phyloP scores from a whole-genome alignment of 139 green algal genomes.

The Spirogloea muscicola region DNA sequence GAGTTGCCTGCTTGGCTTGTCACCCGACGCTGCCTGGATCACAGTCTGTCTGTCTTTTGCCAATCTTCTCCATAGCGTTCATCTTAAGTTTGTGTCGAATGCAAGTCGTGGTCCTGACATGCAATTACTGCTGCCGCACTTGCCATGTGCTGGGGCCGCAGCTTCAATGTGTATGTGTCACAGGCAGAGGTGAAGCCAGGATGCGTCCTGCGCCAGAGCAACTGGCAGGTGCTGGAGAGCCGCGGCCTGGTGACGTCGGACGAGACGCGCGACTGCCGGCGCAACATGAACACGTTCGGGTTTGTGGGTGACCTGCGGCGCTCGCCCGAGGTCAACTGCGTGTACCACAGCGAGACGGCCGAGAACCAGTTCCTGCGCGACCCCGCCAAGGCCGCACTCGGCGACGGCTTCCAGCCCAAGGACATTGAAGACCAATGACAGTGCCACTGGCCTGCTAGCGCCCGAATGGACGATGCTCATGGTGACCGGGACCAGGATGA shows the following conservation, averaged over 20 bases:
- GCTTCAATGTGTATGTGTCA: constrained; percentile 92
- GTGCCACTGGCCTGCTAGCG: too few species aligned
- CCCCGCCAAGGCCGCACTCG: constrained; percentile 58
- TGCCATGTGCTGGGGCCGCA: too few species aligned
- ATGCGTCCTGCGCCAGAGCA: constrained; percentile 88
- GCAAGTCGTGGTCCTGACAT: too few species aligned
- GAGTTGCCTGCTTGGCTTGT: too few species aligned
- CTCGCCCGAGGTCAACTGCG: constrained; percentile 66
- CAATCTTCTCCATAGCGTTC: too few species aligned
- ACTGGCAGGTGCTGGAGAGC: constrained; percentile 87
- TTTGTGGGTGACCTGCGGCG: constrained; percentile 93
- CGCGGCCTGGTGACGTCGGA: constrained; percentile 72
- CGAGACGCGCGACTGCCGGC: constrained; percentile 82
- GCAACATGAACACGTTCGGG: constrained; percentile 98
- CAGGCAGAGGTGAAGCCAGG: constrained; percentile 96
- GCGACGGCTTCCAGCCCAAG: constrained; percentile 57
- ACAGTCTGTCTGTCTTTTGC: too few species aligned
- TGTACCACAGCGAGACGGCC: constrained; percentile 96
- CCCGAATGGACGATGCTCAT: too few species aligned
- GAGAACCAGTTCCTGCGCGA: constrained; percentile 81
- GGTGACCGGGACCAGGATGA: too few species aligned
- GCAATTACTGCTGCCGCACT: too few species aligned
- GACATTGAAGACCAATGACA: constrained; percentile 20
- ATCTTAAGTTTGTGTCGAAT: too few species aligned
- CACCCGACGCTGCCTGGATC: too few species aligned